Percentiles rank a stretch among this genome's conserved stretches.
Evolutionary conservation across 208 protist genomes (phyloP).

Genomic region (Novymonas esmeraldas): DNA sequence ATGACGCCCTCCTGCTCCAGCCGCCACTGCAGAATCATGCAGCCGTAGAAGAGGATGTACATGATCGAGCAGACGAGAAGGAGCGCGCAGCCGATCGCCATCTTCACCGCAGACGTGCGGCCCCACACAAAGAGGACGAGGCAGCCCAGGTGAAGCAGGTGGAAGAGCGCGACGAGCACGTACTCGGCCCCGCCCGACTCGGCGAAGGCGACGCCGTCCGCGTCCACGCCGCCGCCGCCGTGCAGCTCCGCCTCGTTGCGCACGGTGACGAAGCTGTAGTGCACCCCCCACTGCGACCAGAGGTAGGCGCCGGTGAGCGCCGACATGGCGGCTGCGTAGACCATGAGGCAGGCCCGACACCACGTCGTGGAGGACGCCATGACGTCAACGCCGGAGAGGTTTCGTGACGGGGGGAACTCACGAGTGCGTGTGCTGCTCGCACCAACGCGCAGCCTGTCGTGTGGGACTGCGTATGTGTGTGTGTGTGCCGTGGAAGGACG

Average conservation of each 20-base stretch:
- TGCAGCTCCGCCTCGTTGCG: slow-evolving; percentile 8
- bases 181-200: slow-evolving; percentile 33
- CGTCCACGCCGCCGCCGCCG: neutral
- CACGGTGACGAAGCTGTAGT: slow-evolving; percentile 6
- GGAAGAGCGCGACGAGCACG: slow-evolving; percentile 22
- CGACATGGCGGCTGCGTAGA: slow-evolving; percentile 24
- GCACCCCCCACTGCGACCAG: slow-evolving; percentile 19
- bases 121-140: slow-evolving; percentile 20
- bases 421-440: too few relatives aligned
- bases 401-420: too few relatives aligned
- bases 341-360: slow-evolving; percentile 18
- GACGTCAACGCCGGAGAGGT: too few relatives aligned
- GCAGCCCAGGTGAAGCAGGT: slow-evolving; percentile 7
- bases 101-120: slow-evolving; percentile 6
- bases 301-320: slow-evolving; percentile 21
- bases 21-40: slow-evolving; percentile 12
- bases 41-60: slow-evolving; percentile 43
- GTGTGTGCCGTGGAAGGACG: too few relatives aligned
- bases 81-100: slow-evolving; percentile 34
- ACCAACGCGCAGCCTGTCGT: too few relatives aligned
- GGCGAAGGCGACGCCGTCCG: slow-evolving; percentile 17
- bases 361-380: neutral
- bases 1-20: slow-evolving; percentile 10
- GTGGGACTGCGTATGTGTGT: too few relatives aligned
- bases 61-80: slow-evolving; percentile 30